Base-by-base conservation (phyloP, 345 rosid species). In the Diplotaxis tenuifolia region DNA sequence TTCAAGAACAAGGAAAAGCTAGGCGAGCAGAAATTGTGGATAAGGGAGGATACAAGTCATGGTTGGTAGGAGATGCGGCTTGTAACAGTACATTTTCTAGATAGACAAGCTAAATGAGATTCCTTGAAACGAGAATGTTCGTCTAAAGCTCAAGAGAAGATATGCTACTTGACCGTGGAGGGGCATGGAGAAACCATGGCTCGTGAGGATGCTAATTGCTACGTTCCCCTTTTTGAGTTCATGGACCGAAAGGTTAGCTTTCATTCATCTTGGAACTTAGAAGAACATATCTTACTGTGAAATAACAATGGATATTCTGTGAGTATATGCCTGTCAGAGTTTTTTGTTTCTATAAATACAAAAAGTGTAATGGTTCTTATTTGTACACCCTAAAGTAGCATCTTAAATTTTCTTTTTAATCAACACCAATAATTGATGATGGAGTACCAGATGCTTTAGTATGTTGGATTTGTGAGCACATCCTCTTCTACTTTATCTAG, bases 221-320 rank as follows among this genome's bases (percentile, higher is more conserved):
- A 74, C 85, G 67, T 91, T 89, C 38, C 95, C 98, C 5, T 91
- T 93, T 76, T 75, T 91, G 81, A 79, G 86, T 36, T 91, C 86
- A 7, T 91, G 92, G 94, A 83, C 84, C 7, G 86, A 65, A 77
- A 77, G 76, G 80, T 65, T 71, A 71, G 76, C 58, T 71, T 77
- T 77, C 76, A 34, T 0, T 60, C 53, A 58, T 71, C 58, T 65
- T 52, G 75, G 15, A 71, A 58, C 63, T 50, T 49, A 19, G 36
- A 49, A 15, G 22, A n/a, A 70, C 16, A 21, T 4, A 62, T 20
- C 61, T 57, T 29, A 67, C 56, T 68, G 56, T 19, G 72, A n/a
- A n/a, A 36, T 45, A 65, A 58, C 0, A 4, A 20, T 32, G 68
- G 72, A 77, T 59, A 59, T 71, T 25, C 59, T 58, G 64, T 29